Evolutionary conservation across 495 filamentous ascomycete genomes (phyloP).

Genomic region (Pseudoneurospora amorphoporcata): DNA sequence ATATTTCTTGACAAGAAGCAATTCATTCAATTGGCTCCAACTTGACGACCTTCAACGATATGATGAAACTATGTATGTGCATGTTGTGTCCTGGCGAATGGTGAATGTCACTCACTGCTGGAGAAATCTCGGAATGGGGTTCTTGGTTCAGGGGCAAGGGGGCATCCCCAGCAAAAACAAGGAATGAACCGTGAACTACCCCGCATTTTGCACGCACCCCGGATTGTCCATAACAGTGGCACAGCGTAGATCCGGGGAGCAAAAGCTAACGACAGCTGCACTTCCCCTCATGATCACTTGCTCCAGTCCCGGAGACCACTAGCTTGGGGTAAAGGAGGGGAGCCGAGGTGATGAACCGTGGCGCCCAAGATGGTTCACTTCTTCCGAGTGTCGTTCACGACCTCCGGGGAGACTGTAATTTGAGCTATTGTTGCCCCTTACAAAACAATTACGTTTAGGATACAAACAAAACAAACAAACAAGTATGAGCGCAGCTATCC

Average conservation of each 20-base stretch:
- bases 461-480: background rate
- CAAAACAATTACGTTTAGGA: background rate
- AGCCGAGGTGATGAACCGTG: background rate
- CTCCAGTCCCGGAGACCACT: background rate
- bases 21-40: background rate
- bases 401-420: background rate
- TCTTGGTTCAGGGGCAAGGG: background rate
- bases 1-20: background rate
- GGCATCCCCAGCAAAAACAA: background rate
- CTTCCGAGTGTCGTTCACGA: background rate
- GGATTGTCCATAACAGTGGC: background rate
- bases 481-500: slow-evolving; percentile 43
- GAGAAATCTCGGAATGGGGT: background rate
- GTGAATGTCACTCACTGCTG: background rate
- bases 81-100: background rate
- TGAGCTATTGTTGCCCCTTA: background rate
- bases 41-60: background rate
- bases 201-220: background rate
- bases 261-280: background rate
- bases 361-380: background rate
- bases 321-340: background rate
- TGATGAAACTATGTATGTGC: background rate
- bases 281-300: background rate
- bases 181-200: background rate
- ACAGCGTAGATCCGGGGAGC: background rate